These are phyloP conservation scores for Colletotrichum euphorbiae DNA, from an alignment of 2,329 filamentous ascomycete species.

Conservation along the genomic window DNA sequence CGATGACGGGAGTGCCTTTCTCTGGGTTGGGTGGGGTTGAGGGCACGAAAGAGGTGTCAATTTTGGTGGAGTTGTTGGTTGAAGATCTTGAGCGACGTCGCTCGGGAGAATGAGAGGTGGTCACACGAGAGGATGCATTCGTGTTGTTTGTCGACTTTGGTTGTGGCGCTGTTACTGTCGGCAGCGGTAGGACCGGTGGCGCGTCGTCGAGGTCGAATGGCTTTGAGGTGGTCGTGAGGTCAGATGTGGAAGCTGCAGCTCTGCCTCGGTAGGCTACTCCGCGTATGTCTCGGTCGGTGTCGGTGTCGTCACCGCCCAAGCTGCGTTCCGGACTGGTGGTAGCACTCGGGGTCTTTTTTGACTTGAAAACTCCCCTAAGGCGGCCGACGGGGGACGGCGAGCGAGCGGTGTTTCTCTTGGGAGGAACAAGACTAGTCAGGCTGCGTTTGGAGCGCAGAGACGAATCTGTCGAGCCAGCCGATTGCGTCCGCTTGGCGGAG, in stretches of 20 bases:
- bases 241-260: slow-evolving; percentile 37
- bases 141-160: slow-evolving; percentile 23
- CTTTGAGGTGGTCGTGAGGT: slow-evolving; percentile 34
- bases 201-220: slow-evolving; percentile 14
- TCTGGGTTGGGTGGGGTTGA: slow-evolving; percentile 46
- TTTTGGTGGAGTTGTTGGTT: slow-evolving; percentile 36
- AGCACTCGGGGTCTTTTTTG: slow-evolving; percentile 61
- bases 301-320: slow-evolving; percentile 39
- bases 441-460: slow-evolving; percentile 46
- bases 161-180: slow-evolving; percentile 15
- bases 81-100: slow-evolving; percentile 36
- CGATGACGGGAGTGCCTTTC: slow-evolving; percentile 64
- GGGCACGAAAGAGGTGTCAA: slow-evolving; percentile 44
- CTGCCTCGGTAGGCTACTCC: slow-evolving; percentile 31
- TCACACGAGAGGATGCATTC: slow-evolving; percentile 33
- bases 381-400: slow-evolving; percentile 78
- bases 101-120: slow-evolving; percentile 32
- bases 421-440: slow-evolving; percentile 55
- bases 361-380: slow-evolving; percentile 77
- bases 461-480: slow-evolving; percentile 46
- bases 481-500: slow-evolving; percentile 49
- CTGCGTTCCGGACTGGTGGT: slow-evolving; percentile 54
- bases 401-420: slow-evolving; percentile 61
- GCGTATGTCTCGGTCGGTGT: slow-evolving; percentile 34
- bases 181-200: background rate